Conservation (phyloP, 1,139 yeast genomes). For the Scheffersomyces lignicola region DNA sequence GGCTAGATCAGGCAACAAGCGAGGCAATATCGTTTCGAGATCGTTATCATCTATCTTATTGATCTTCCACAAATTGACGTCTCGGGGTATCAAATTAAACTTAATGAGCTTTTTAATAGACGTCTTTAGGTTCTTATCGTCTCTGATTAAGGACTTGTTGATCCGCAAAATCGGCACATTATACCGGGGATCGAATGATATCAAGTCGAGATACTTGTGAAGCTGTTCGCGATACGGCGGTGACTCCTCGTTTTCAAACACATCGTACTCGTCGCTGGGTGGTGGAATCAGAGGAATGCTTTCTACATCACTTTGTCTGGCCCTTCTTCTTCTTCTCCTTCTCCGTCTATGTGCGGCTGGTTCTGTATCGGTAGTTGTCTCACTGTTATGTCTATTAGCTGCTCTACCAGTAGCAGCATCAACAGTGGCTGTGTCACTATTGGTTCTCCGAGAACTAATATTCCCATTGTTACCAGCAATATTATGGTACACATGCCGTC, state of each 20-base stretch:
- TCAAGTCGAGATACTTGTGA: slow-evolving; percentile 35
- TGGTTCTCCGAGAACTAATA: no score
- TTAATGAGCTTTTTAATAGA: slow-evolving; percentile 28
- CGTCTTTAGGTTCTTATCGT: slow-evolving; percentile 24
- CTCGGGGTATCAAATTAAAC: slow-evolving; percentile 32
- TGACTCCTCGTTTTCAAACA: slow-evolving; percentile 20
- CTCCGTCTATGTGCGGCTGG: slow-evolving; percentile 7
- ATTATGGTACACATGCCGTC: no score
- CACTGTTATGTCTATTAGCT: no score
- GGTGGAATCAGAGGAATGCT: slow-evolving; percentile 13
- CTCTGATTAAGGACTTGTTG: slow-evolving; percentile 31
- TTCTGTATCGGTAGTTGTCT: not conserved
- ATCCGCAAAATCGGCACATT: slow-evolving; percentile 37
- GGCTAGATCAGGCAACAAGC: slow-evolving; percentile 18
- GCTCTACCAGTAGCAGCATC: no score
- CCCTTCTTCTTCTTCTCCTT: slow-evolving; percentile 11
- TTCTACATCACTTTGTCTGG: not conserved
- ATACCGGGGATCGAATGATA: slow-evolving; percentile 44
- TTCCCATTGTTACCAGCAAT: no score
- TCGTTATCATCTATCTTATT: slow-evolving; percentile 39
- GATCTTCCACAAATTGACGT: slow-evolving; percentile 38
- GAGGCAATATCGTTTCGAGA: slow-evolving; percentile 35
- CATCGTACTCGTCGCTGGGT: slow-evolving; percentile 21
- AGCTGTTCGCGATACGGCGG: slow-evolving; percentile 43
- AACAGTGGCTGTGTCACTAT: no score